Base-by-base conservation (phyloP, 148 eudicot species). In the Euryodendron excelsum region DNA sequence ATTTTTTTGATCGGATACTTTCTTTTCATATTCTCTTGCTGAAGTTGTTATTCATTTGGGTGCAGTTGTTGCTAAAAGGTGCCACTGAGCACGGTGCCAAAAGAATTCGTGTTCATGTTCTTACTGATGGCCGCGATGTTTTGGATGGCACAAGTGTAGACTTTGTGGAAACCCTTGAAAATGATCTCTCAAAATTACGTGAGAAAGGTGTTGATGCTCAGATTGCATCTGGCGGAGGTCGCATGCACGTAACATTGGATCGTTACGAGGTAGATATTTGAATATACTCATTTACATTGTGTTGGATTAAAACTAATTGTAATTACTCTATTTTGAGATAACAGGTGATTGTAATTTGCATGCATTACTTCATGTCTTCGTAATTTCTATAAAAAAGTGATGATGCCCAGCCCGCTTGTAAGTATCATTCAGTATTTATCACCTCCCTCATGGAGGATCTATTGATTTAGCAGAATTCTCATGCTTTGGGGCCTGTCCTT, bases 81-180 rank as follows among this genome's bases (percentile, higher is more conserved):
- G 81, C 90, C 33, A 81, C 88, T 50, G 95, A 92, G 28, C 98
- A 66, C 73, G 95, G 98, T 87, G 98, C 94, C 59, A 96, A 92
- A 76, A 91, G 85, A 84, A 92, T 96, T 78, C 92, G 98, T 48
- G 90, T 92, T 77, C 98, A 93, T 75, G 70, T 89, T 72, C 91
- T 96, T 67, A 96, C 98, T 17, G 98, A 96, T 74, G 98, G 98
- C 1, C 98, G 98, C 81, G 99, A 96, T 84, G 99, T 96, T 69
- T 84, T 93, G 86, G 99, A 92, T 88, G 99, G 99, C 69, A 78
- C 97, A 64, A 93, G 98, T 80, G 85, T 93, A 31, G 94, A 94
- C 61, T 96, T 93, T 86, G 90, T 88, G 2, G 98, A 92, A 80
- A 89, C 91, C n/a, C 96, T 96, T 77, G 97, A 96, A 78, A 90